Conservation (phyloP, 371 early-diverging fungal genomes). For the Mortierella sp. region DNA sequence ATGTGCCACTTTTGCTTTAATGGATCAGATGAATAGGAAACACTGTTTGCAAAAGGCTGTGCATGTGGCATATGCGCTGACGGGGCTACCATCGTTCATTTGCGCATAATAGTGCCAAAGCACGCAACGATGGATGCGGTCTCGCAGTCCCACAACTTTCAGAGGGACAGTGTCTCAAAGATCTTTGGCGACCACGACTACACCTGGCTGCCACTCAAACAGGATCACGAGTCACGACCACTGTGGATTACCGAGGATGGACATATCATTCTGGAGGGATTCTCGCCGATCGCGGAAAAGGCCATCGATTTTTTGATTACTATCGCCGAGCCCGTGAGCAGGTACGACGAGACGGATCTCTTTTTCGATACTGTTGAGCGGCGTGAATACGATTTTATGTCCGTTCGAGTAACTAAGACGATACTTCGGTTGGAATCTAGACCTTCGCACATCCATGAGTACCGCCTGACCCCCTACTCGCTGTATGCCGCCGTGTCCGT, state of each 20-base stretch:
- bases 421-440: slow-evolving; percentile 60
- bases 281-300: slow-evolving; percentile 93
- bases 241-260: slow-evolving; percentile 97
- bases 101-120: slow-evolving; percentile 60
- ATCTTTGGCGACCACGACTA: slow-evolving; percentile 83
- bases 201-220: slow-evolving; percentile 86
- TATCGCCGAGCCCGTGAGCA: slow-evolving; percentile 98
- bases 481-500: slow-evolving; percentile 99
- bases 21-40: background rate
- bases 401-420: background rate
- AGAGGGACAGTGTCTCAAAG: slow-evolving; percentile 67
- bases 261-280: slow-evolving; percentile 97
- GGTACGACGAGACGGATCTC: slow-evolving; percentile 59
- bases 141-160: slow-evolving; percentile 54
- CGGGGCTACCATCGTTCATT: background rate
- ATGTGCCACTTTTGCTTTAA: background rate
- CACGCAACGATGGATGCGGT: slow-evolving; percentile 70
- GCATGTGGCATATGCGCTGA: background rate
- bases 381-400: background rate
- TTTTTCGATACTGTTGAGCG: background rate
- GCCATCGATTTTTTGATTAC: slow-evolving; percentile 99
- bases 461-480: slow-evolving; percentile 97
- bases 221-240: slow-evolving; percentile 90
- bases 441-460: slow-evolving; percentile 98
- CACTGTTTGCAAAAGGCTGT: background rate